Conservation (phyloP, 768 basidiomycete species). For the Termitomyces sp. region DNA sequence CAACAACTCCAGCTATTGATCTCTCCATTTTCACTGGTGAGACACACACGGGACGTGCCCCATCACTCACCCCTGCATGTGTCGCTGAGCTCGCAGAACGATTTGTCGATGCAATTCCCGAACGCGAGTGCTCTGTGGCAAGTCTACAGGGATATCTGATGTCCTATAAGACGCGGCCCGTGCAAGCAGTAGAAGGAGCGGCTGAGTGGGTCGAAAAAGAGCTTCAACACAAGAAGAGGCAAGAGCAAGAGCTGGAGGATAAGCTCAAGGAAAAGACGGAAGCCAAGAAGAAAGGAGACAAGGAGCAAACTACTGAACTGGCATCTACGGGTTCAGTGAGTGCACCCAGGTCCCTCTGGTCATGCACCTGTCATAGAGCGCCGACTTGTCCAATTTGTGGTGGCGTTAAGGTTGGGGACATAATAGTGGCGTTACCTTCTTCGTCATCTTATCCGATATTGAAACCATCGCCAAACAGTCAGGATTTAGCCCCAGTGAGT, state of each 20-base stretch:
- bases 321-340: neutral
- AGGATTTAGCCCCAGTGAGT: neutral
- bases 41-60: slow-evolving; percentile 23
- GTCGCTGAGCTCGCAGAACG: slow-evolving; percentile 35
- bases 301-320: neutral
- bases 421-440: neutral
- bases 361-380: neutral
- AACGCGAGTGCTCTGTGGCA: slow-evolving; percentile 31
- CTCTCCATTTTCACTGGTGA: slow-evolving; percentile 12
- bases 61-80: slow-evolving; percentile 26
- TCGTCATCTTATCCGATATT: too few relatives aligned
- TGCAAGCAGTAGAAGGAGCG: slow-evolving; percentile 35
- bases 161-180: slow-evolving; percentile 51
- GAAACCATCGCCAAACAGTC: neutral
- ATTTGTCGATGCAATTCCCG: slow-evolving; percentile 42
- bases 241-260: slow-evolving; percentile 13
- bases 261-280: too few relatives aligned
- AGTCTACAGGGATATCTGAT: slow-evolving; percentile 45
- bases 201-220: slow-evolving; percentile 41
- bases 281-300: slow-evolving; percentile 6
- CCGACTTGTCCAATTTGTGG: slow-evolving; percentile 1
- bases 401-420: neutral
- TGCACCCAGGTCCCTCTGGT: neutral
- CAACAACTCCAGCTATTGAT: neutral
- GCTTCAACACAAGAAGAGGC: slow-evolving; percentile 4